Percentiles rank a stretch among this genome's conserved stretches.
Conservation (phyloP, 2,329 filamentous ascomycete species). For the Microsporum canis region DNA sequence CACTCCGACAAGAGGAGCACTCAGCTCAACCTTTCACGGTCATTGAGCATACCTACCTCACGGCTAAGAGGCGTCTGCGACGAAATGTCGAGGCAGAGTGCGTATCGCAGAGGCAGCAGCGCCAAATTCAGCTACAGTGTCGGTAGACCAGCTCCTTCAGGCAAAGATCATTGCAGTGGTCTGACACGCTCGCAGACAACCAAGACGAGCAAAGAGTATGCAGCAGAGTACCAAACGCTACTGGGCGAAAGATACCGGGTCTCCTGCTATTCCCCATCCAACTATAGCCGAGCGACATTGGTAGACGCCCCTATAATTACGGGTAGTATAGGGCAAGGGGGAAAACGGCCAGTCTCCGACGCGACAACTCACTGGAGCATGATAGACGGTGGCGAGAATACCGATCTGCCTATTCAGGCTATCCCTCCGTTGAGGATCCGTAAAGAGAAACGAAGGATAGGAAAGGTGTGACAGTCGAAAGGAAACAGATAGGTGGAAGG, state of each 20-base stretch:
- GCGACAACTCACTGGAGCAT: conserved; percentile 2
- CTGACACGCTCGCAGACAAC: conserved; percentile 1
- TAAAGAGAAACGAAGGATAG: background rate
- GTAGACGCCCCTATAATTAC: background rate
- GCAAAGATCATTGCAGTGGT: background rate
- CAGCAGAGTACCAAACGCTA: conserved; percentile 5
- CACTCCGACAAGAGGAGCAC: background rate
- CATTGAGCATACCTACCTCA: background rate
- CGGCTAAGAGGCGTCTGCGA: background rate
- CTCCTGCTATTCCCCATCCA: background rate
- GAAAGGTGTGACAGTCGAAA: background rate
- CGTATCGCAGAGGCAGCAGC: background rate
- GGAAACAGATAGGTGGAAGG: background rate
- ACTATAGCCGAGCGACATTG: background rate
- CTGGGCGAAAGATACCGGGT: background rate
- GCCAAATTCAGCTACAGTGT: background rate
- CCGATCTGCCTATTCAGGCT: background rate
- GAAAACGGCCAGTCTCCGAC: background rate
- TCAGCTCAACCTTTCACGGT: background rate
- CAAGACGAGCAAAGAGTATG: conserved; percentile 7
- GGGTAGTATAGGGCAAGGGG: background rate
- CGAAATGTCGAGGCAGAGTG: background rate
- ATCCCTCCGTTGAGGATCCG: conserved; percentile 1
- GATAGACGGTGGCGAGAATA: background rate
- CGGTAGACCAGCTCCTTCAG: background rate